Conservation (phyloP, 345 rosid genomes). For the Carallia pectinifolia region DNA sequence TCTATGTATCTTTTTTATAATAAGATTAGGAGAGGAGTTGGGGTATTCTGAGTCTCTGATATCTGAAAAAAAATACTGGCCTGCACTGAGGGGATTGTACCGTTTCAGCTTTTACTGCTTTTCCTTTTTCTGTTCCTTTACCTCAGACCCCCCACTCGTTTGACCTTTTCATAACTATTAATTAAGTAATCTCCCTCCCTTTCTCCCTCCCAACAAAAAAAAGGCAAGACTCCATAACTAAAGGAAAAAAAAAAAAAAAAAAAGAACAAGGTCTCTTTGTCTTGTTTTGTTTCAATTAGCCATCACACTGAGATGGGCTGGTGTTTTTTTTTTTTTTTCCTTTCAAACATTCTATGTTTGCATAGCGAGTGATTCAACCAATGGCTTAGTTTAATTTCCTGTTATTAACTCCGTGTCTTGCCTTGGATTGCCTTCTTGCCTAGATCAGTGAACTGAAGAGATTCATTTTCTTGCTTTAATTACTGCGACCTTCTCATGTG, state of each 20-base stretch:
- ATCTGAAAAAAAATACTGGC: constrained; percentile 27
- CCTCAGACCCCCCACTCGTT: constrained; percentile 34
- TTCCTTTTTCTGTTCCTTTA: constrained; percentile 45
- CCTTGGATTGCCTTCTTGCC: not conserved
- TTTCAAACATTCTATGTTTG: too few relatives aligned
- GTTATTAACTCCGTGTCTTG: too few relatives aligned
- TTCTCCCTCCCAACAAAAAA: too few relatives aligned
- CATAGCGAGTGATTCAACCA: too few relatives aligned
- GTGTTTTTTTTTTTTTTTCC: not conserved
- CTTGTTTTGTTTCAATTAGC: too few relatives aligned
- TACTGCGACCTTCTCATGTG: not conserved
- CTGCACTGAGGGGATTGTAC: constrained; percentile 42
- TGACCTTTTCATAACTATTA: constrained; percentile 22
- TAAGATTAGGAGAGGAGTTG: constrained; percentile 6
- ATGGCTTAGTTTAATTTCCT: too few relatives aligned
- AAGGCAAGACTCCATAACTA: too few relatives aligned
- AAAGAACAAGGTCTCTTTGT: too few relatives aligned
- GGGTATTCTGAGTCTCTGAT: constrained; percentile 2
- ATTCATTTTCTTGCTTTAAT: not conserved
- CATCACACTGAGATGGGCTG: too few relatives aligned
- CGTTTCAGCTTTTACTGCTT: constrained; percentile 45
- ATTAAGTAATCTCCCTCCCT: too few relatives aligned
- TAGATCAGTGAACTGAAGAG: not conserved
- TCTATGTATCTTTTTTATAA: not conserved
- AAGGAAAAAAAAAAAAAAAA: too few relatives aligned